phyloP scores from a whole-genome alignment of 2,329 filamentous ascomycete species.

The Alternaria longipes region DNA sequence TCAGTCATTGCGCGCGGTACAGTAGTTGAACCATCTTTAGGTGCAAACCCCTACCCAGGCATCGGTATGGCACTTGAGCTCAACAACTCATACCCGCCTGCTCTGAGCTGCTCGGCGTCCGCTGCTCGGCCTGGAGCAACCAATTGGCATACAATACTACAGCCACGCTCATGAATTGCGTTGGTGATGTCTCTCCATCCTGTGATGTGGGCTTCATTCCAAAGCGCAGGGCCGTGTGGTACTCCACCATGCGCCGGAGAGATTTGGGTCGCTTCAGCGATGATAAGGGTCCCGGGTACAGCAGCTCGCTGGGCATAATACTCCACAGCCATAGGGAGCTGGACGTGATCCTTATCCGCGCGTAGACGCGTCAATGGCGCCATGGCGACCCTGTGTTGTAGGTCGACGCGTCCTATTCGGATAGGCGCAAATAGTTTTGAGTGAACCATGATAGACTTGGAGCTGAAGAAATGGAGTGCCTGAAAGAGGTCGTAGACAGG shows the following conservation, averaged over 20 bases:
- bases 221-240: not conserved
- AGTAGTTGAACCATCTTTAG: not conserved
- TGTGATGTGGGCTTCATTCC: not conserved
- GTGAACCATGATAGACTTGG: not conserved
- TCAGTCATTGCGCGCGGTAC: slow-evolving; percentile 35
- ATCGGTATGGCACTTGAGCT: not conserved
- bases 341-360: not conserved
- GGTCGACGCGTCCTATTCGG: not conserved
- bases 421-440: not conserved
- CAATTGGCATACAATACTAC: not conserved
- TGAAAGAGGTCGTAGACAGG: not conserved
- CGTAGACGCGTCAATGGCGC: not conserved
- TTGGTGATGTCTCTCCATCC: not conserved
- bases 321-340: not conserved
- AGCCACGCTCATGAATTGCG: not conserved
- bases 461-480: not conserved
- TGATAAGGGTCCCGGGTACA: not conserved
- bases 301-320: not conserved
- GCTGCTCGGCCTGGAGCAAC: not conserved
- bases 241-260: not conserved
- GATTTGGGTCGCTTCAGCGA: not conserved
- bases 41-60: not conserved
- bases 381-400: not conserved
- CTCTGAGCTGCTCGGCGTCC: not conserved
- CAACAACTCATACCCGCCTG: not conserved